Conservation (phyloP, 306 rosid species). For the Medicago truncatula region MtrunA17r5.0-ANR NC_053043.1:44461501-44462000, state of each 20-base stretch:
- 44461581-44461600: constrained; percentile 53
- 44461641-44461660: constrained; percentile 55
- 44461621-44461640: constrained; percentile 44
- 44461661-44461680: constrained; percentile 56
- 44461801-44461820: constrained; percentile 52
- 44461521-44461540: constrained; percentile 45
- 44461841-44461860: constrained; percentile 45
- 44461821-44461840: constrained; percentile 73
- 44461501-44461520: constrained; percentile 54
- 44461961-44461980: constrained; percentile 53
- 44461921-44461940: constrained; percentile 56
- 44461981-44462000: constrained; percentile 53
- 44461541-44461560: constrained; percentile 60
- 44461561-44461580: constrained; percentile 46
- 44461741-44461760: constrained; percentile 51
- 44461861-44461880: constrained; percentile 60
- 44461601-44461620: constrained; percentile 55
- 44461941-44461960: constrained; percentile 59
- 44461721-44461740: constrained; percentile 57
- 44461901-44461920: constrained; percentile 54
- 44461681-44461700: constrained; percentile 49
- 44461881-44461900: constrained; percentile 49
- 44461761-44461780: constrained; percentile 52
- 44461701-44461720: constrained; percentile 59
- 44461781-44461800: constrained; percentile 45